These are phyloP conservation scores for Pseudogymnoascus sp. DNA, from an alignment of 2,329 filamentous ascomycete species.

Conservation along the genomic window DNA sequence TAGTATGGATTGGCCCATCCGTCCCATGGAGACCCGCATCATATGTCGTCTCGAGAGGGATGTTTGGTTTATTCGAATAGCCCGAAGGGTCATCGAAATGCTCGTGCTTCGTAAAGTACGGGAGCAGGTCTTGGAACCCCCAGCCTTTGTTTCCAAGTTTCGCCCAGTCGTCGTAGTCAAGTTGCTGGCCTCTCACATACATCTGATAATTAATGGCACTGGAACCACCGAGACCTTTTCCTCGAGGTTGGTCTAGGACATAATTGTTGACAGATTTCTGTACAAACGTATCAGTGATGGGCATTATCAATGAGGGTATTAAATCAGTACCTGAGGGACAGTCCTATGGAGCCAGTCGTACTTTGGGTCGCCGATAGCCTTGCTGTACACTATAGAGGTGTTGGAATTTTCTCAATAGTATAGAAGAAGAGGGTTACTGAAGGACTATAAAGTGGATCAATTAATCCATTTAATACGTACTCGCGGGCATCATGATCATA, in stretches of 20 bases:
- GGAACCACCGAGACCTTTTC: slow-evolving; percentile 29
- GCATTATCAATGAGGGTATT: not conserved
- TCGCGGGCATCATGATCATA: slow-evolving; percentile 29
- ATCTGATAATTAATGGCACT: slow-evolving; percentile 31
- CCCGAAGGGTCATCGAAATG: slow-evolving; percentile 13
- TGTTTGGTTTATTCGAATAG: slow-evolving; percentile 12
- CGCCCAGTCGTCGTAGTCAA: slow-evolving; percentile 34
- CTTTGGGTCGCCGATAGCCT: slow-evolving; percentile 12
- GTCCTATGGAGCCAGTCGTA: slow-evolving; percentile 16
- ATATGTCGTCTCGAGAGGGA: slow-evolving; percentile 11
- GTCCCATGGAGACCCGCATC: slow-evolving; percentile 13
- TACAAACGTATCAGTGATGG: not conserved
- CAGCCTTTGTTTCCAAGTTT: slow-evolving; percentile 35
- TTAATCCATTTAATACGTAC: not conserved
- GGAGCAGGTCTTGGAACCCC: slow-evolving; percentile 34
- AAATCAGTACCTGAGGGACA: slow-evolving; percentile 12
- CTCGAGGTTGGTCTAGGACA: slow-evolving; percentile 20
- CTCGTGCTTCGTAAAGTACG: slow-evolving; percentile 34
- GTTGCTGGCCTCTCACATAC: slow-evolving; percentile 17
- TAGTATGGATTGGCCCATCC: slow-evolving; percentile 15
- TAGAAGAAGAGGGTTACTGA: not conserved
- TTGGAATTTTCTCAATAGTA: not conserved
- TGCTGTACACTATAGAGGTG: not conserved
- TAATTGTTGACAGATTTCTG: not conserved
- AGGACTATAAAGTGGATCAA: not conserved